Base-by-base conservation (phyloP, 1,284 basidiomycete genomes). In the Trametes sp. region DNA sequence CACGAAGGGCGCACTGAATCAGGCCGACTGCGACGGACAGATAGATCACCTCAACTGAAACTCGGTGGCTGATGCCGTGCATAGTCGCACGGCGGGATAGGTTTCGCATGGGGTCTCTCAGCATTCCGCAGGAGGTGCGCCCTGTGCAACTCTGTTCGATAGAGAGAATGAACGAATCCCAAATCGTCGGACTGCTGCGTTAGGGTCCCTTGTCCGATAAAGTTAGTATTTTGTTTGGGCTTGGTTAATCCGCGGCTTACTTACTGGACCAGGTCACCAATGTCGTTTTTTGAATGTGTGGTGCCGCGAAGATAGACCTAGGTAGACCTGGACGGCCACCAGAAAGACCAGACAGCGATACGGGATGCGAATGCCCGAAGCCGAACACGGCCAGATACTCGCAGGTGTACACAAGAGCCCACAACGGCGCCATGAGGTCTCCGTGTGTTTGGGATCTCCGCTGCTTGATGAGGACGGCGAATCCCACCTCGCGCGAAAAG, bases 361-460 rank as follows among this genome's bases (percentile, higher is more conserved):
- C 38, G 16, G 16, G 8, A 45, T 26, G 42, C 42, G 14, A 24
- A 8, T 7, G 21, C 21, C 42, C 11, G 19, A 28, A 28, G 21
- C 24, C 45, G 24, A 13, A 28, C 35, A 9, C 45, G 23, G 38
- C 29, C 29, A 16, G 11, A 49, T 33, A 13, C 38, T 60, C 52
- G 19, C 45, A 54, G 38, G 58, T 35, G 33, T 26, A 60, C 58
- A 60, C 58, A 54, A 28, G 36, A 42, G 52, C 45, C 58, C 53
- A 60, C 58, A 60, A 60, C 58, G 26, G 45, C n/a, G 19, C 58
- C 58, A 54, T 60, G 52, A 26, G 58, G 46, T 26, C 14, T 31
- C 29, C 6, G 38, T n/a, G 23, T 28, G 21, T 19, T 14, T 8
- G 24, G 49, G 11, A 42, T 51, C 13, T 13, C 28, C 28, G 36